phyloP scores from a whole-genome alignment of 176 grass and related monocot genomes.

The Eragrostis nindensis region DNA sequence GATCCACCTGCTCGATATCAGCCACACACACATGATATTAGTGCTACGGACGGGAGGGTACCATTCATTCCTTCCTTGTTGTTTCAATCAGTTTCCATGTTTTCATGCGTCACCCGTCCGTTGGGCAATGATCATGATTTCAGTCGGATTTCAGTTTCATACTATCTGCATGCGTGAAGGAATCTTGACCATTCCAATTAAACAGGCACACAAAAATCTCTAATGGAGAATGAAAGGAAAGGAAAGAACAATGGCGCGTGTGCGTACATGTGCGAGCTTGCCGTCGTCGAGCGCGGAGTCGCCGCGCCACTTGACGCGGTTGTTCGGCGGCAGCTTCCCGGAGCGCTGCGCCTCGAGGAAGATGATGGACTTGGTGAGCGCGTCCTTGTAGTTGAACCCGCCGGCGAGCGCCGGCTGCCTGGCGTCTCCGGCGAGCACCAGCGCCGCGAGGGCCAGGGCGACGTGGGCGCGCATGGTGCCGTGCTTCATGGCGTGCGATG shows the following conservation, averaged over 20 bases:
- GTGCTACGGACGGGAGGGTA: neutral
- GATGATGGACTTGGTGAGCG: constrained; percentile 79
- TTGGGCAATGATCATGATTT: neutral
- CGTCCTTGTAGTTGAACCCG: constrained; percentile 76
- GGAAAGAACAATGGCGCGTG: neutral
- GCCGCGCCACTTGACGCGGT: constrained; percentile 88
- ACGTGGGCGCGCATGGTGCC: constrained; percentile 40
- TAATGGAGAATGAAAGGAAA: neutral
- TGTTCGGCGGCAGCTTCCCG: constrained; percentile 77
- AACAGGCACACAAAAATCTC: neutral
- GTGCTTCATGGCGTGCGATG: constrained; percentile 30
- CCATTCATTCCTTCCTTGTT: neutral
- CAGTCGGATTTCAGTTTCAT: constrained; percentile 17
- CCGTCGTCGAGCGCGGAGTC: constrained; percentile 89
- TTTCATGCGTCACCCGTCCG: neutral
- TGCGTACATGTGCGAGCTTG: constrained; percentile 67
- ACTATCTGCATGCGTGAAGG: neutral
- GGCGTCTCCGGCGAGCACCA: constrained; percentile 52
- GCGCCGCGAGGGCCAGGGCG: constrained; percentile 49
- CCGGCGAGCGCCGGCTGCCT: constrained; percentile 33
- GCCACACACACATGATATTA: neutral
- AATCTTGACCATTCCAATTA: neutral
- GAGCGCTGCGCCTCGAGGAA: constrained; percentile 97
- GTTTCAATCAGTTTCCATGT: neutral
- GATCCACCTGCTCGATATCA: constrained; percentile 59